Conservation (phyloP, 805 yeast genomes). For the Zygosaccharomyces pseudorouxii region DNA sequence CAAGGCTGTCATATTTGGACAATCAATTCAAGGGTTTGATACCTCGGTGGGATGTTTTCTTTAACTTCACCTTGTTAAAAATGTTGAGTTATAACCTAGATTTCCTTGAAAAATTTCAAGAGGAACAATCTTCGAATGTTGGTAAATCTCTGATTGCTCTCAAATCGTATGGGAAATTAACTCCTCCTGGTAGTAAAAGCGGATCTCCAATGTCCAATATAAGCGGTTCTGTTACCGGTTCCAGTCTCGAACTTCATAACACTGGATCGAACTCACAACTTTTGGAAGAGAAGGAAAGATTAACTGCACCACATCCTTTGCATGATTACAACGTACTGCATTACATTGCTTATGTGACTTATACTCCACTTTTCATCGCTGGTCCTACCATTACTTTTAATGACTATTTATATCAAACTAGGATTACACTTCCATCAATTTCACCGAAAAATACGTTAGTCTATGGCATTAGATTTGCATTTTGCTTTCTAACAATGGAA, state of each 20-base stretch:
- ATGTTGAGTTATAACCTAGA: constrained; percentile 82
- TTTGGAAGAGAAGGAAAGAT: constrained; percentile 58
- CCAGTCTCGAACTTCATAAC: constrained; percentile 13
- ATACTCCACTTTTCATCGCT: constrained; percentile 87
- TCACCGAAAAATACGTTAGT: constrained; percentile 46
- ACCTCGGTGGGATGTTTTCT: constrained; percentile 92
- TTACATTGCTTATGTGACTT: constrained; percentile 70
- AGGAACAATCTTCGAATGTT: neutral
- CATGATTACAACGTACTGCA: constrained; percentile 58
- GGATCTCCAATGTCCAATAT: constrained; percentile 18
- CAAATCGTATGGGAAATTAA: neutral
- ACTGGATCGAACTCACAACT: constrained; percentile 5
- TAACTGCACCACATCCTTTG: constrained; percentile 57
- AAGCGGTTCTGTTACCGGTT: constrained; percentile 14
- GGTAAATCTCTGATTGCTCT: neutral
- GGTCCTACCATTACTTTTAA: constrained; percentile 94
- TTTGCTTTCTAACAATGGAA: constrained; percentile 87
- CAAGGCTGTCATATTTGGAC: constrained; percentile 51
- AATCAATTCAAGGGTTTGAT: constrained; percentile 66
- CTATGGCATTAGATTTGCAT: constrained; percentile 62
- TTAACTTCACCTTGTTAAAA: constrained; percentile 81
- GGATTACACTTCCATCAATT: constrained; percentile 56
- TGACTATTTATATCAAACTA: constrained; percentile 76
- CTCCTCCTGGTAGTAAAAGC: constrained; percentile 3
- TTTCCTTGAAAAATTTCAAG: constrained; percentile 44